Conservation (phyloP, 805 yeast genomes). For the Candida incommunis region DNA sequence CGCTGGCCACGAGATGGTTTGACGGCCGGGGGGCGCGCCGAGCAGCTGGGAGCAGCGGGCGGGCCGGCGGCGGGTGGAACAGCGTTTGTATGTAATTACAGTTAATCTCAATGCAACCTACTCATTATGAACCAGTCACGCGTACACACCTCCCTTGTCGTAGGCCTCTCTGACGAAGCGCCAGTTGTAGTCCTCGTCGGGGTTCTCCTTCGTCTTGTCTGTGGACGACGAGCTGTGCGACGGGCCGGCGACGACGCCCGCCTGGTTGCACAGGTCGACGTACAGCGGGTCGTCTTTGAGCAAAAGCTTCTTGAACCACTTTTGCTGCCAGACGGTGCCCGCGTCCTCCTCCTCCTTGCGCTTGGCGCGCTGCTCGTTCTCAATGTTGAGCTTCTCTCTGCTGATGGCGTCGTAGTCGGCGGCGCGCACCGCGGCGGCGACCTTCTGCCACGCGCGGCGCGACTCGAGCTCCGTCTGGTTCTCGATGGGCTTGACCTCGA, state of each 20-base stretch:
- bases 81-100: too few species aligned
- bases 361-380: conserved; percentile 71
- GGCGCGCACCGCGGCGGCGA: conserved; percentile 69
- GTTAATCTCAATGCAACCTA: too few species aligned
- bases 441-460: conserved; percentile 80
- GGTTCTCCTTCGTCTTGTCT: conserved; percentile 1
- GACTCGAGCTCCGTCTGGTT: conserved; percentile 72
- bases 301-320: conserved; percentile 51
- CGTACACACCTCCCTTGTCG: conserved; percentile 10
- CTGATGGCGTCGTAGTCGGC: conserved; percentile 69
- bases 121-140: too few species aligned
- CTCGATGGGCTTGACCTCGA: conserved; percentile 67
- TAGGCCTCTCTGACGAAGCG: conserved; percentile 11
- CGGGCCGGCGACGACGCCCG: conserved; percentile 11
- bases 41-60: too few species aligned
- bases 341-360: conserved; percentile 57
- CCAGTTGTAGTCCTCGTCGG: conserved; percentile 11
- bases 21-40: too few species aligned
- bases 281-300: conserved; percentile 10
- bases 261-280: conserved; percentile 6
- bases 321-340: conserved; percentile 56
- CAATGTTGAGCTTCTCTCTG: conserved; percentile 62
- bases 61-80: too few species aligned
- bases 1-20: too few species aligned
- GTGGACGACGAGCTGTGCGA: conserved; percentile 5